Conservation (phyloP, 2,329 filamentous ascomycete species). For the Diaporthe australafricana region DNA sequence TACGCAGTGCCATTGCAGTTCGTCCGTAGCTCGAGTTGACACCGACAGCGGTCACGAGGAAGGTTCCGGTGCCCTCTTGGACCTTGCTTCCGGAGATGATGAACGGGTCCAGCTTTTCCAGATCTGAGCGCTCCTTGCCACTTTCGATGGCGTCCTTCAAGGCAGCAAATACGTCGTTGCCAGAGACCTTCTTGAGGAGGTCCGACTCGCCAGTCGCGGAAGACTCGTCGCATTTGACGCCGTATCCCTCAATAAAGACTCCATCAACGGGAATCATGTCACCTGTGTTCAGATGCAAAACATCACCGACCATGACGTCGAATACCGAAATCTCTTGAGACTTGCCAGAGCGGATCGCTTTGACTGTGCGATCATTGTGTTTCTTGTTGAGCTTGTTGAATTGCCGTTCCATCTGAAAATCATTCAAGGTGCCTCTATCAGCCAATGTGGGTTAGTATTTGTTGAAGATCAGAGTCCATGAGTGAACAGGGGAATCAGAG, state of each 20-base stretch:
- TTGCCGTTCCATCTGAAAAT: constrained; percentile 76
- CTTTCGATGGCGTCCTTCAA: constrained; percentile 63
- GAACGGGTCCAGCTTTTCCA: constrained; percentile 71
- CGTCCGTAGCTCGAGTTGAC: constrained; percentile 66
- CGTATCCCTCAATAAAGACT: constrained; percentile 69
- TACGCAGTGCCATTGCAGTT: constrained; percentile 66
- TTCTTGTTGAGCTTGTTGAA: constrained; percentile 72
- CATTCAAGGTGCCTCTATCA: constrained; percentile 65
- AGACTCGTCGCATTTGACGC: constrained; percentile 75
- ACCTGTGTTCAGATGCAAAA: constrained; percentile 76
- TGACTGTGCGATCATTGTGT: constrained; percentile 72
- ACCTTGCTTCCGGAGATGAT: constrained; percentile 69
- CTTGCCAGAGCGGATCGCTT: constrained; percentile 70
- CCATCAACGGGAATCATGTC: constrained; percentile 79
- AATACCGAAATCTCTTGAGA: constrained; percentile 72
- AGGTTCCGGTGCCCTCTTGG: constrained; percentile 65
- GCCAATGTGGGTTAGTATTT: neutral
- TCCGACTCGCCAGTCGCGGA: constrained; percentile 82
- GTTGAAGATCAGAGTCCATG: neutral
- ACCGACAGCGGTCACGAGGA: constrained; percentile 65
- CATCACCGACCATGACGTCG: constrained; percentile 76
- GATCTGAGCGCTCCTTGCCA: constrained; percentile 45
- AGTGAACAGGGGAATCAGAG: neutral
- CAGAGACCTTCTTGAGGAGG: constrained; percentile 74
- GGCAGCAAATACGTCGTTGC: constrained; percentile 67